phyloP scores from a whole-genome alignment of 257 asterid genomes.

The Solanum pennellii region DNA sequence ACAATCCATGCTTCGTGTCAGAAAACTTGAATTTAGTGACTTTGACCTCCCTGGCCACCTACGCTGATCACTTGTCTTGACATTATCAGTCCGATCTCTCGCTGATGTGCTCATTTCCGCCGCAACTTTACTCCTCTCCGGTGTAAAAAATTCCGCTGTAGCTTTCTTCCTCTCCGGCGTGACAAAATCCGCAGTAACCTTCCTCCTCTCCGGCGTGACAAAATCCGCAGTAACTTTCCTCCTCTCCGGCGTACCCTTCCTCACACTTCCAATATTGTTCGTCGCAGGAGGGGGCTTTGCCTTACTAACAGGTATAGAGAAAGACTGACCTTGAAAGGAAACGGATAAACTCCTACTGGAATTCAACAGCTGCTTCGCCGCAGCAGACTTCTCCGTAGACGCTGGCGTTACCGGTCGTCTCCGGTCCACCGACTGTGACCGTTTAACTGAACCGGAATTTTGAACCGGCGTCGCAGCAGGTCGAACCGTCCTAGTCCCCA shows the following conservation, averaged over 20 bases:
- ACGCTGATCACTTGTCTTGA: conserved; percentile 50
- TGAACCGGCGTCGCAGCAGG: conserved; percentile 15
- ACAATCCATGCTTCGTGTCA: conserved; percentile 62
- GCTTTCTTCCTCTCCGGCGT: conserved; percentile 66
- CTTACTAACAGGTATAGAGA: conserved; percentile 39
- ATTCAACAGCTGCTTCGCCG: conserved; percentile 39
- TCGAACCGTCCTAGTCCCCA: conserved; percentile 15
- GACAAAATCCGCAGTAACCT: background rate
- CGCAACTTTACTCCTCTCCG: conserved; percentile 51
- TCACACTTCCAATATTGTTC: conserved; percentile 20
- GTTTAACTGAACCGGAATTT: background rate
- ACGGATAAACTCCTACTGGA: conserved; percentile 65
- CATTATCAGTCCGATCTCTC: conserved; percentile 42
- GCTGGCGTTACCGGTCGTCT: conserved; percentile 26
- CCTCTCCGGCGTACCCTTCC: conserved; percentile 72
- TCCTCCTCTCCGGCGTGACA: conserved; percentile 63
- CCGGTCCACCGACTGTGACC: conserved; percentile 26
- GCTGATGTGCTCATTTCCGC: conserved; percentile 25
- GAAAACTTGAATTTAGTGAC: conserved; percentile 31
- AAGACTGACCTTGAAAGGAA: conserved; percentile 82
- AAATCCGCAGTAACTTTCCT: conserved; percentile 12
- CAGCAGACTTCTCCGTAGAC: conserved; percentile 49
- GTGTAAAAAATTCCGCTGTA: conserved; percentile 15
- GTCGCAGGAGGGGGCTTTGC: conserved; percentile 41
- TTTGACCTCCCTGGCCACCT: conserved; percentile 87